A percentile compares a stretch with the other conserved stretches of the same genome.
Conservation (phyloP, 2,329 filamentous ascomycete species). For the Chaetomium olivaceum region DNA sequence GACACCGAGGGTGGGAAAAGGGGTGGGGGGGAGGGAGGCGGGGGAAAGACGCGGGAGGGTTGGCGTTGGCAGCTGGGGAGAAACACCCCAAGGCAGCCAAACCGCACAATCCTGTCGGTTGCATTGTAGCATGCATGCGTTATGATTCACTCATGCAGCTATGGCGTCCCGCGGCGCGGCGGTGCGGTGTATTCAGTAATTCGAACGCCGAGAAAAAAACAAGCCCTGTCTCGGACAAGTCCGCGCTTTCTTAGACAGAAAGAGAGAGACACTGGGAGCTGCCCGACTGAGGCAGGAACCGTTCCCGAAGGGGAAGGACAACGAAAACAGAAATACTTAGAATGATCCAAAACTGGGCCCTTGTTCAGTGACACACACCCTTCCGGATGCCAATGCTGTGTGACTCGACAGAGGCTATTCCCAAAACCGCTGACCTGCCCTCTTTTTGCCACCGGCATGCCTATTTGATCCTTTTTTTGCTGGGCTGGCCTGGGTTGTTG, state of each 20-base stretch:
- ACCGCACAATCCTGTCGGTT: background rate
- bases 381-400: background rate
- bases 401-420: background rate
- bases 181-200: background rate
- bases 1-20: background rate
- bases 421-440: background rate
- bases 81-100: background rate
- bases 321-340: slow-evolving; percentile 6
- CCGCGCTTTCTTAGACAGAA: background rate
- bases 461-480: background rate
- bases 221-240: slow-evolving; percentile 12
- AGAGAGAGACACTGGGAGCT: background rate
- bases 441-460: background rate
- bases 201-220: background rate
- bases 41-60: background rate
- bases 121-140: background rate
- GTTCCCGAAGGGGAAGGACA: slow-evolving; percentile 8
- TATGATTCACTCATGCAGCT: background rate
- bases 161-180: too few relatives aligned
- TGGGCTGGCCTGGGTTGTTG: background rate
- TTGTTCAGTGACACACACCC: too few relatives aligned
- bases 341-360: background rate
- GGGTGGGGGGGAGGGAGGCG: background rate
- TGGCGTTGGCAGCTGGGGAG: background rate
- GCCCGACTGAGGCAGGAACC: slow-evolving; percentile 7